These are phyloP conservation scores for Podospora comata DNA, from an alignment of 495 filamentous ascomycete genomes.

Conservation along the genomic window DNA sequence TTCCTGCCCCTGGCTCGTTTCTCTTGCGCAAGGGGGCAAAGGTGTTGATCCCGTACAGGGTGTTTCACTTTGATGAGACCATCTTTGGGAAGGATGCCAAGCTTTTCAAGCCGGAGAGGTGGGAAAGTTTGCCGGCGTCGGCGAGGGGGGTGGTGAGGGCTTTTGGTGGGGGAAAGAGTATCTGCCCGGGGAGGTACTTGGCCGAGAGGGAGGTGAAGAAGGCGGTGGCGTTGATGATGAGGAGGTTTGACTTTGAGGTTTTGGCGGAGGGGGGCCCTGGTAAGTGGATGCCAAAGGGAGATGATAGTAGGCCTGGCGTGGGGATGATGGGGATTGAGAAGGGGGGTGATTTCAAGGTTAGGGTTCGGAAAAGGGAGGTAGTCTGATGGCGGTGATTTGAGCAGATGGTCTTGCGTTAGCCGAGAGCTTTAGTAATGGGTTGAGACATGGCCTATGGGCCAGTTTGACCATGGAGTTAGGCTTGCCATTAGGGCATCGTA, in stretches of 20 bases:
- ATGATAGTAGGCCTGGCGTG: not conserved
- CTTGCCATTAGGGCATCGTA: no score
- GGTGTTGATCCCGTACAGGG: not conserved
- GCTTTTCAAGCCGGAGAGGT: not conserved
- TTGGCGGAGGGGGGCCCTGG: not conserved
- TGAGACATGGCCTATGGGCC: no score
- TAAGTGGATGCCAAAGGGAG: not conserved
- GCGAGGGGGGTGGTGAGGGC: not conserved
- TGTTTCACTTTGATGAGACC: not conserved
- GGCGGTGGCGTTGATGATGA: not conserved
- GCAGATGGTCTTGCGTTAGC: not conserved
- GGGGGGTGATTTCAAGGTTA: conserved; percentile 12
- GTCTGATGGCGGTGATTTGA: not conserved
- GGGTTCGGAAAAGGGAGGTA: not conserved
- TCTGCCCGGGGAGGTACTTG: not conserved
- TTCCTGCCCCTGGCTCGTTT: not conserved
- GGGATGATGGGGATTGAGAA: not conserved
- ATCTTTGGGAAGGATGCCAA: not conserved
- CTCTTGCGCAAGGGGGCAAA: not conserved
- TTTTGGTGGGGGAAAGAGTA: conserved; percentile 3
- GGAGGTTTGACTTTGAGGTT: conserved; percentile 1
- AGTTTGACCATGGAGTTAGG: no score
- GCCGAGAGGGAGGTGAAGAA: not conserved
- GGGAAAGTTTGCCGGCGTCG: not conserved
- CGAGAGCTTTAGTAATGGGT: not conserved